Base-by-base conservation (phyloP, 371 early-diverging fungal species). In the Dinochytrium kinnereticum region DNA sequence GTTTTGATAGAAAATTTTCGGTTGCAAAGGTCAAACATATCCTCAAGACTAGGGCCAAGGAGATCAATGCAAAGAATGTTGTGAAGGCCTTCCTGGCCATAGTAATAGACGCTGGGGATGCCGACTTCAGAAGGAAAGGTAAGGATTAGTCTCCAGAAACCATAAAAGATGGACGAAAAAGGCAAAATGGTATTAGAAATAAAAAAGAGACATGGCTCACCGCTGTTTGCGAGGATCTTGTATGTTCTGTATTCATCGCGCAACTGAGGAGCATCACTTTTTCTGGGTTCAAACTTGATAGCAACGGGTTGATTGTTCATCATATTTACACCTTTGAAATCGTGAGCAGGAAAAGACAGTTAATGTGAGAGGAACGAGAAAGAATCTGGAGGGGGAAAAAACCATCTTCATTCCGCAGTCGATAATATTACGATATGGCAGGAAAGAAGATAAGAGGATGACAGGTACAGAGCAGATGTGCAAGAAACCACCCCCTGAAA, bases 1-100 rank as follows among this genome's bases (percentile, higher is more conserved):
- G 99, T 98, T 81, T 98, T 97, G 67, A 94, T 84, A 31, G 91
- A 85, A 75, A 99, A 96, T 77, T 92, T 91, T 69, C 98, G 89
- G 28, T 91, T 87, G 78, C 98, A 97, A 81, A 94, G 88, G 77
- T 96, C 97, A 87, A 99, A 99, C 76, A 98, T 86, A 81, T 99
- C 97, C 80, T 99, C 99, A 21, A 99, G 85, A 73, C 94, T 93
- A 3, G 95, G 95, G 2, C 99, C 99, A n/a, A 99, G 90, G 74
- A 99, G 82, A 81, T 99, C 99, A 77, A 99, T 96, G 73, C 97
- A 94, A 19, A 98, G 87, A n/a, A 96, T 89, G 82, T 96, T 96
- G 80, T 97, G 95, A 34, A 95, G 89, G 1, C 97, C 97, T 83
- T 98, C 98, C 77, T 94, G 95, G 33, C 97, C 98, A 88, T 96